Evolutionary conservation across 192 early-diverging fungal genomes (phyloP), one percentile per base, ranked within the genome.

Genomic region (Obelidium mucronatum): DNA sequence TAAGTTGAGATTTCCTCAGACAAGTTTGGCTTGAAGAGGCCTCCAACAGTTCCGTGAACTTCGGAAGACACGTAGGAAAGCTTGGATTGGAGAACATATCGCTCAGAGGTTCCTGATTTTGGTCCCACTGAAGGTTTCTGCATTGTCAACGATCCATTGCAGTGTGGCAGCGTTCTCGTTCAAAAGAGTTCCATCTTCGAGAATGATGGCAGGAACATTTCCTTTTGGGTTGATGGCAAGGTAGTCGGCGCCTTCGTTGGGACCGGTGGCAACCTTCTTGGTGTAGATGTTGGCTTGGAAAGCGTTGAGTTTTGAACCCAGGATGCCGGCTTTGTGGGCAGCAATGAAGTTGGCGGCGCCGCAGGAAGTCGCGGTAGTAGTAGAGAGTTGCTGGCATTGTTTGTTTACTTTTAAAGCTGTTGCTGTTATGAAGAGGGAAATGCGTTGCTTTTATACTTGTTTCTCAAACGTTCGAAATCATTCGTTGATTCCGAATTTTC

Each of bases 41-140:
- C 77, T 48, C 35, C 44, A 0, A 59, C 37, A n/a, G 40, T 24
- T n/a, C 8, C 13, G 40, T 80, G 79, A 28, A 80, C 26, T 61
- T 80, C 79, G 34, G 78, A 39, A 1, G 68, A 26, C 15, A 80
- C 40, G 26, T 28, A 80, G 34, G 39, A 56, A 15, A 80, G 66
- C 40, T 80, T 80, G 15, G 79, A 80, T 64, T 80, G 79, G 40
- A 80, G 24, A 28, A 80, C 35, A 53, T 80, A 80, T 61, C 79
- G 48, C 22, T 17, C 36, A 4, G 13, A 19, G 2, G 70, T 69
- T 28, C 73, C 55, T 1, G 2, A 19, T 30, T 33, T 39, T 15
- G 64, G 19, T 51, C 60, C 69, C 11, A 66, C 42, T 1, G 26
- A 17, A n/a, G 64, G 34, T 66, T 11, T 40, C 42, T 0, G 61